Base-by-base conservation (phyloP, 441 rosid species). In the Gossypium lobatum region DNA sequence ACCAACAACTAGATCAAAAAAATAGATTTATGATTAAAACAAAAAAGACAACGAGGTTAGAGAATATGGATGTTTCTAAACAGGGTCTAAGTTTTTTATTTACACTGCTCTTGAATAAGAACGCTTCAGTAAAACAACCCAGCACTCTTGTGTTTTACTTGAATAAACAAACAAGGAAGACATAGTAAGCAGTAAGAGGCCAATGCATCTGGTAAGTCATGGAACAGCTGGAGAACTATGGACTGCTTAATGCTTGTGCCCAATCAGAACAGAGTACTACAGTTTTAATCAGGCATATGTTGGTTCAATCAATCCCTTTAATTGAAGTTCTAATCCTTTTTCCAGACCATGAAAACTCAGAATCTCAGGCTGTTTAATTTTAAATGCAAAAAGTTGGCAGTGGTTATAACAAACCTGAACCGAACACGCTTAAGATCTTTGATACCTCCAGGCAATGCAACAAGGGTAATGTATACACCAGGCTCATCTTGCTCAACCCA, bases 401-500 rank as follows among this genome's bases (percentile, higher is more conserved):
- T 6, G 54, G 31, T 66, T 72, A 71, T 74, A 70, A 71, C 64
- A 71, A 80, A 87, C 90, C 88, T 87, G 88, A 87, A 87, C 62
- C 86, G 90, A 31, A 87, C 90, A 59, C 88, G 87, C 77, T 87
- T 85, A 48, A 87, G 88, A 81, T 87, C 88, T 73, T 85, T 87
- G 55, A 63, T 76, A 37, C 88, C 87, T 23, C 85, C 87, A 34
- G 88, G 88, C 71, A 87, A 78, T 42, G 87, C 83, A 76, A 85
- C 82, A 52, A 87, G 83, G 65, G 90, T 85, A 28, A 87, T 81
- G 61, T 85, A 87, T 14, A 87, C 90, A 46, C 90, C 88, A 0
- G 88, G 83, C 81, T 87, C 88, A 73, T 85, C 90, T 80, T 87
- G 90, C 76, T 84, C 88, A 62, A 87, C 88, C 88, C 90, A 84